Conservation (phyloP, 2,329 filamentous ascomycete species). For the Lasiodiplodia theobromae region DNA sequence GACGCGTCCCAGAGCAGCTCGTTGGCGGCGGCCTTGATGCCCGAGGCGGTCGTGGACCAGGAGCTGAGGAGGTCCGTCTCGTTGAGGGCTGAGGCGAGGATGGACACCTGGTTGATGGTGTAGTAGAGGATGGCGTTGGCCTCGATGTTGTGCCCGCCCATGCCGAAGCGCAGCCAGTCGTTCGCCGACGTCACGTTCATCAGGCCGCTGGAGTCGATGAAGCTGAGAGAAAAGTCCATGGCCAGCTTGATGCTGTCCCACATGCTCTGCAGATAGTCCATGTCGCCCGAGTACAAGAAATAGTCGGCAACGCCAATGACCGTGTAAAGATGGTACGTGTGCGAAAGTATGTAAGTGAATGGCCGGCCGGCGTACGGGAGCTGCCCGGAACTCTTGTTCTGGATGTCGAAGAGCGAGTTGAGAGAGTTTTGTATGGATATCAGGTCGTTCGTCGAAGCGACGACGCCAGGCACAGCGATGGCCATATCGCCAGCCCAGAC, state of each 20-base stretch:
- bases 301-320: conserved; percentile 56
- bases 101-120: conserved; percentile 36
- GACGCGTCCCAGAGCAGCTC: conserved; percentile 37
- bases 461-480: conserved; percentile 51
- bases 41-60: conserved; percentile 36
- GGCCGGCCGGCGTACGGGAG: conserved; percentile 59
- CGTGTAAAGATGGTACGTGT: conserved; percentile 64
- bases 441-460: conserved; percentile 51
- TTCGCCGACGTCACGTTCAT: conserved; percentile 54
- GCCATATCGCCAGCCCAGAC: conserved; percentile 61
- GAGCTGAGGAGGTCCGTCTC: conserved; percentile 45
- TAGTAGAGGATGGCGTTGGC: conserved; percentile 62
- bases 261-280: conserved; percentile 48
- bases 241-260: conserved; percentile 55
- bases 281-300: conserved; percentile 53
- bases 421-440: conserved; percentile 55
- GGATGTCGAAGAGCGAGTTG: conserved; percentile 31
- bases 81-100: conserved; percentile 20
- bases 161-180: conserved; percentile 60
- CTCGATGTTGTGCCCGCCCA: conserved; percentile 59
- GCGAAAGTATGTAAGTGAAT: conserved; percentile 50
- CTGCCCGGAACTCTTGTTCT: conserved; percentile 40
- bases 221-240: conserved; percentile 50
- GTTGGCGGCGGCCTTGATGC: conserved; percentile 38
- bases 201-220: conserved; percentile 53